Conservation (phyloP, 257 asterid genomes). For the Ligustrum vulgare region DNA sequence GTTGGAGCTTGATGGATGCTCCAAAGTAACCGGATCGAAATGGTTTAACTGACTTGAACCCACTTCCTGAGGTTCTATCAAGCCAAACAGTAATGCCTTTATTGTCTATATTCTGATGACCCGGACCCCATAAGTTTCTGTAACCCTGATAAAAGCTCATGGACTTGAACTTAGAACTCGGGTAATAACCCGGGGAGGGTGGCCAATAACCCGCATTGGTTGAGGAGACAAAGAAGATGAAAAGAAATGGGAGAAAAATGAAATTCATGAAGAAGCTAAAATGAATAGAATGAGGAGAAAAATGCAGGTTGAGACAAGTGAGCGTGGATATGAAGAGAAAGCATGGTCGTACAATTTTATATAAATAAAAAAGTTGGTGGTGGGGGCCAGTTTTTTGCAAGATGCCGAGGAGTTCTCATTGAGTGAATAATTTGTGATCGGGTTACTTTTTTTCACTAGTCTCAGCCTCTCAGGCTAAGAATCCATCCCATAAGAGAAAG, state of each 20-base stretch:
- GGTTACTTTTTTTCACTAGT: too few species aligned
- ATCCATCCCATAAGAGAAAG: too few species aligned
- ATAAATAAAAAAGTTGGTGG: conserved; percentile 44
- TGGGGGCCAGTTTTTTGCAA: too few species aligned
- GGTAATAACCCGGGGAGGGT: conserved; percentile 78
- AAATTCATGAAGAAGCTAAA: conserved; percentile 35
- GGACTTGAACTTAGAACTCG: conserved; percentile 60
- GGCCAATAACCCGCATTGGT: conserved; percentile 64
- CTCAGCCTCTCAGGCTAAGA: too few species aligned
- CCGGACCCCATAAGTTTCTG: conserved; percentile 73
- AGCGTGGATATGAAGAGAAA: conserved; percentile 31
- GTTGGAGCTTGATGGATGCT: conserved; percentile 79
- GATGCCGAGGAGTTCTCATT: too few species aligned
- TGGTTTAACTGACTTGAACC: conserved; percentile 92
- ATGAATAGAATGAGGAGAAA: conserved; percentile 8
- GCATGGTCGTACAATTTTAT: conserved; percentile 42
- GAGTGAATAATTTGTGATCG: too few species aligned
- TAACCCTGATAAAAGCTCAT: conserved; percentile 63
- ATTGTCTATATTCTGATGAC: conserved; percentile 56
- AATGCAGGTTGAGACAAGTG: conserved; percentile 41
- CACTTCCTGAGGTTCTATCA: conserved; percentile 79
- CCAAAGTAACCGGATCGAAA: conserved; percentile 93
- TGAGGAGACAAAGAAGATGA: conserved; percentile 18
- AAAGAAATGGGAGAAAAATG: conserved; percentile 15
- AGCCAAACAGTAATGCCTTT: conserved; percentile 84